Base-by-base conservation (phyloP, 768 basidiomycete genomes). In the Pholiota conissans region DNA sequence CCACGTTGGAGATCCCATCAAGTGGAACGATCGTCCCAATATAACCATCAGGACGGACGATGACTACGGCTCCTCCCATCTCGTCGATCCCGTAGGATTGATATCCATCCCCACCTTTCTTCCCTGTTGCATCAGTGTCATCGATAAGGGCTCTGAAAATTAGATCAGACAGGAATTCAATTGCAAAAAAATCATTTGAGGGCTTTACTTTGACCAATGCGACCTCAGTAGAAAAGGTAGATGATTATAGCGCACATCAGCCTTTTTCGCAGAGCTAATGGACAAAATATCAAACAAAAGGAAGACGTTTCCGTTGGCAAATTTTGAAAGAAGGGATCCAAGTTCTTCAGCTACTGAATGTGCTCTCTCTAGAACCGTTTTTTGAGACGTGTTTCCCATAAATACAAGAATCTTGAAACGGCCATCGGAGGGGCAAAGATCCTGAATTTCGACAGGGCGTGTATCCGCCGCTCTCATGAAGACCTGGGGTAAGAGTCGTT, bases 1-100 rank as follows among this genome's bases (percentile, higher is more conserved):
- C 70, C 45, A 89, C 46, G 11, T 70, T 64, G 22, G 64, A 51
- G 8, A 75, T 61, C n/a, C 76, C 74, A 27, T 74, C 65, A 39
- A 89, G 69, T 0, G 86, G 79, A 1, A 76, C 76, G 29, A 89
- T 72, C 62, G 74, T 75, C 3, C 83, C 85, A 28, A 90, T 78
- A 56, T 87, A 88, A 14, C 87, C 88, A 62, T 86, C 86, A 7
- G 86, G 86, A 24, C 87, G 76, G 5, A 87, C 78, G 49, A 85
- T 72, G 7, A 85, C 78, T 10, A 85, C 63, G 9, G 78, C 82
- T 16, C 85, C 85, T 1, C 59, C 49, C 6, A 61, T 18, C 9
- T 45, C 60, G 29, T 73, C 68, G 45, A 86, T 76, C 0, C 86
- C 87, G 60, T 83, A 87, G 24, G 77, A 75, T 0, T 68, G 61